Evolutionary conservation across 225 moss, liverwort and hornwort species (phyloP), one percentile per base, ranked within the genome.

Genomic region (Marchantia paleacea): DNA sequence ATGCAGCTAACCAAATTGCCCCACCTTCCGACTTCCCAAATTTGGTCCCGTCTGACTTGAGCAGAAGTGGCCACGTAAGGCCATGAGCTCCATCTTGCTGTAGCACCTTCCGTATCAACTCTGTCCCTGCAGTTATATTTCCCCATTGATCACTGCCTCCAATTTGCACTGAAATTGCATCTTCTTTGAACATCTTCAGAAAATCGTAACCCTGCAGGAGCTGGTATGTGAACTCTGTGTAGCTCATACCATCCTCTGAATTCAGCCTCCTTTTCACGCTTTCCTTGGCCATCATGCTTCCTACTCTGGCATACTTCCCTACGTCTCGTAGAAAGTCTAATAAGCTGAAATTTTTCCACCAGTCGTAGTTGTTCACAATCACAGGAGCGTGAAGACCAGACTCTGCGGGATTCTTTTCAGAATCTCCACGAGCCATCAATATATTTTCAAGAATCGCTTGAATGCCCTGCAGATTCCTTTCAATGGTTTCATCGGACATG

Each of bases 141-240:
- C 95, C 95, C 97, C 97, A 97, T 78, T 97, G 95, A 79, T 97
- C 95, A 73, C 95, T 97, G 52, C 95, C 97, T 7, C 97, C 97
- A 62, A 97, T 91, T 79, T 97, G 97, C n/a, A 97, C 88, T 8
- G 86, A 89, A 71, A 97, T 86, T 19, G 95, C 92, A 76, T 91
- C 89, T 74, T 92, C 90, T 87, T 84, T 88, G 50, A 90, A 97
- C 80, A 95, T 86, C 73, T 93, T 91, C 10, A 95, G 92, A 71
- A 95, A 95, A 84, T 97, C 97, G 73, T 95, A 97, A 19, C 97
- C 95, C 83, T 95, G 95, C 69, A 97, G 85, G 78, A 97, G 90
- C 88, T 97, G 97, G 75, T 97, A 95, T 7, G 97, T 92, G 71
- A 97, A 97, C 65, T 97, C 93, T 29, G 95, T 97, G 86, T 95